phyloP scores from a whole-genome alignment of 1,284 basidiomycete species.

The Rhizoctonia solani region DNA sequence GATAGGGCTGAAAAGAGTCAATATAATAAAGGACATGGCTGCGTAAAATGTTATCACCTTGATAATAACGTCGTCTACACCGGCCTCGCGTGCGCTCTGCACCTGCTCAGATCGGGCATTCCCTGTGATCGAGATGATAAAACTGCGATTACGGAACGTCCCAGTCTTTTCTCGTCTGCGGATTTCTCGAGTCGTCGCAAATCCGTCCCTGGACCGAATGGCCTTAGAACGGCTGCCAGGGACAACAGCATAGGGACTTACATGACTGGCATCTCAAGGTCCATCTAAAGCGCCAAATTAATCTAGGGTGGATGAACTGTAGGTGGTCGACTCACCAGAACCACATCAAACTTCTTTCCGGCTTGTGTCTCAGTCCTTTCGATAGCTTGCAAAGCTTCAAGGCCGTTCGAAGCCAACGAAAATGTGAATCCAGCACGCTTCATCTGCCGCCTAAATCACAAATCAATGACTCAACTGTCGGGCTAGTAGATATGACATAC shows the following conservation, averaged over 20 bases:
- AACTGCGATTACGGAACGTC: conserved; percentile 39
- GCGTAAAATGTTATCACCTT: conserved; percentile 8
- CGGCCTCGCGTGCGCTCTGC: conserved; percentile 26
- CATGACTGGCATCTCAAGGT: conserved; percentile 45
- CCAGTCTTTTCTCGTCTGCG: conserved; percentile 40
- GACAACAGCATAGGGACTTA: neutral
- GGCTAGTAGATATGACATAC: neutral
- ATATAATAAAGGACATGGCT: neutral
- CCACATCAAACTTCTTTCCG: conserved; percentile 40
- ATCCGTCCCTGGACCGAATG: conserved; percentile 42
- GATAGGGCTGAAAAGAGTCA: conserved; percentile 14
- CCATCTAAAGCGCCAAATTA: conserved; percentile 40
- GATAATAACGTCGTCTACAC: conserved; percentile 32
- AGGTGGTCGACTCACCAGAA: conserved; percentile 39
- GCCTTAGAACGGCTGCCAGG: no score
- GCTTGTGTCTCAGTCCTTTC: conserved; percentile 17
- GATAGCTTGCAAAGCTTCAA: conserved; percentile 42
- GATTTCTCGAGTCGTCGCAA: conserved; percentile 43
- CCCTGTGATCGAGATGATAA: conserved; percentile 43
- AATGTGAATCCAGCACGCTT: conserved; percentile 41
- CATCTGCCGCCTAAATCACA: conserved; percentile 41
- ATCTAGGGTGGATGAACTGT: neutral
- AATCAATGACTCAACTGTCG: neutral
- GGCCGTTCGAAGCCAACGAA: conserved; percentile 42
- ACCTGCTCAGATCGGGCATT: conserved; percentile 39